Evolutionary conservation across 345 rosid genomes (phyloP), one percentile per base, ranked within the genome.

Genomic region (Trapa incisa): DNA sequence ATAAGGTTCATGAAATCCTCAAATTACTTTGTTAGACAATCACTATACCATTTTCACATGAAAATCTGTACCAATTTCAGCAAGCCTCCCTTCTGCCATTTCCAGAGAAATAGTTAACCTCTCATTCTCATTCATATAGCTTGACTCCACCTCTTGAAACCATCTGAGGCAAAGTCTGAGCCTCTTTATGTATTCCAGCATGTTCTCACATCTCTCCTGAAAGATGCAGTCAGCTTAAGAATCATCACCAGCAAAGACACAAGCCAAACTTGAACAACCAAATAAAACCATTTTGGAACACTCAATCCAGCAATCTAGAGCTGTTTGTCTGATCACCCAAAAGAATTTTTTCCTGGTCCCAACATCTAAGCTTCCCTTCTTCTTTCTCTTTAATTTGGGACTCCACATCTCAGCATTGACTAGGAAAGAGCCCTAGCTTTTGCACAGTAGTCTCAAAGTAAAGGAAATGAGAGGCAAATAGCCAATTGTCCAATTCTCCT

Each of bases 141-240:
- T 85, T 53, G 84, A 82, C 79, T 94, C 99, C 6, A 87, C 86
- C 75, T 94, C 97, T 83, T 89, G 99, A 78, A 91, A 89, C 99
- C 99, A 94, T 79, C 79, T 94, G 66, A 94, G 79, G 76, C 99
- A 94, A 63, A 87, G 92, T 82, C 97, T 81, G 70, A 94, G 83
- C 79, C 95, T 85, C 77, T 82, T 89, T 54, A 94, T 91, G 66
- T 94, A 94, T 56, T 91, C 97, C 86, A 84, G 73, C 99, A 91
- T 91, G 73, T 84, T 87, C 69, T 94, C 99, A 64, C 97, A 86
- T 81, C 96, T 84, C 85, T 94, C 99, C 99, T 91, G 76, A 74
- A 71, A 60, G 75, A 77, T 8, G 6, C 43, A 41, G 13, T 78
- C 67, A 69, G 61, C 14, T 64, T 67, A 67, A 80, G 66, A 68